Conservation (phyloP, 441 rosid genomes). For the Erodium moschatum region DNA sequence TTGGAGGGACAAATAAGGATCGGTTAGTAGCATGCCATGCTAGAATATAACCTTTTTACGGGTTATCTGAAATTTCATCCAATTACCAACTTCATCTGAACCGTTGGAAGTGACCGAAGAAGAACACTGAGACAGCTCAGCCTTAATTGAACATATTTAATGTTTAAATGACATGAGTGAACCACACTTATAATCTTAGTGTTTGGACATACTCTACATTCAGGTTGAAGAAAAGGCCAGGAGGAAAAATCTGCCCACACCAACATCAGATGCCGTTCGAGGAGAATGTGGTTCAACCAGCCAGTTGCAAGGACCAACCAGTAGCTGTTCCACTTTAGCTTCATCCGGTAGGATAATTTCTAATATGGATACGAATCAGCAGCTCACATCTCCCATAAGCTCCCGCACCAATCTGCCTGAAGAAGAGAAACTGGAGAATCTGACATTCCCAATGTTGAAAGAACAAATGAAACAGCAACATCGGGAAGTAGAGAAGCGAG, state of each 20-base stretch:
- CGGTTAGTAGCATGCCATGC: no score
- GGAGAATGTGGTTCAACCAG: constrained; percentile 21
- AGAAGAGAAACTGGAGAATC: constrained; percentile 22
- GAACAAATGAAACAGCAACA: constrained; percentile 23
- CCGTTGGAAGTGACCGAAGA: not conserved
- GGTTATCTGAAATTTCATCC: not conserved
- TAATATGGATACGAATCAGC: constrained; percentile 16
- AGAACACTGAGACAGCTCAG: no score
- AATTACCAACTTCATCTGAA: no score
- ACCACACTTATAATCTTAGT: constrained; percentile 14
- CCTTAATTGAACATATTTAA: no score
- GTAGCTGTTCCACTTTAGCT: constrained; percentile 16
- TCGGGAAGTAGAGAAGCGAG: constrained; percentile 19
- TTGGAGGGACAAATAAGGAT: no score
- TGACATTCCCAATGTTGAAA: constrained; percentile 18
- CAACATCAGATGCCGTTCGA: constrained; percentile 11
- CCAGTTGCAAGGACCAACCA: constrained; percentile 14
- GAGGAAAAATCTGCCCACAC: constrained; percentile 19
- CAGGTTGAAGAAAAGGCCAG: constrained; percentile 22
- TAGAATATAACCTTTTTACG: not conserved
- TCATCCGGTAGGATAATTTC: constrained; percentile 13
- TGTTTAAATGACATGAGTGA: not conserved
- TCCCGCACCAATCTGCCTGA: constrained; percentile 15
- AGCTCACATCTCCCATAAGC: constrained; percentile 13
- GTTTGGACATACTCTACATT: not conserved